phyloP scores from a whole-genome alignment of 345 rosid species.

The Hypericum perforatum region DNA sequence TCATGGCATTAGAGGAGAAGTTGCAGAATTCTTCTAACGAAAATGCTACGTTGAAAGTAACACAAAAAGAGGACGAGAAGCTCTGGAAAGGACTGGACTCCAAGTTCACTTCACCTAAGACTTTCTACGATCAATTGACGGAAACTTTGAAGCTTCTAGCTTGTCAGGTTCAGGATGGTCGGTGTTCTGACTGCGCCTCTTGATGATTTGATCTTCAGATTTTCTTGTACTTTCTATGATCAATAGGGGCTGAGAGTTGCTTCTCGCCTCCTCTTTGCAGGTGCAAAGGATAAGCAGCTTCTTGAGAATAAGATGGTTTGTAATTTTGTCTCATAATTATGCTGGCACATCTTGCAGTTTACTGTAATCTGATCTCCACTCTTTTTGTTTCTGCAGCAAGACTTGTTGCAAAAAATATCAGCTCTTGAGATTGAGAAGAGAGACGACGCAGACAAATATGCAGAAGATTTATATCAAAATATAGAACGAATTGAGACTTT shows the following conservation, averaged over 20 bases:
- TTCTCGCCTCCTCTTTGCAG: slow-evolving; percentile 30
- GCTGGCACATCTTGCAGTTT: background rate
- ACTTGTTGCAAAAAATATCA: slow-evolving; percentile 43
- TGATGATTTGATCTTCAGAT: background rate
- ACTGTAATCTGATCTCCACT: slow-evolving; percentile 16
- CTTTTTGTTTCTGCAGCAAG: slow-evolving; percentile 43
- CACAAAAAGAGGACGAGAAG: slow-evolving; percentile 87
- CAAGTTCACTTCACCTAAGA: slow-evolving; percentile 75
- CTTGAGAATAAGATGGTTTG: slow-evolving; percentile 56
- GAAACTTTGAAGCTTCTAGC: slow-evolving; percentile 76
- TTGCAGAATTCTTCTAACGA: slow-evolving; percentile 81
- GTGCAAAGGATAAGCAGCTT: slow-evolving; percentile 47
- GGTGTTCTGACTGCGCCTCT: slow-evolving; percentile 1
- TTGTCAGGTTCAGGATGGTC: slow-evolving; percentile 74
- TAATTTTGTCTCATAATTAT: slow-evolving; percentile 2
- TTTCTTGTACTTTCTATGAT: background rate
- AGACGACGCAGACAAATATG: slow-evolving; percentile 38
- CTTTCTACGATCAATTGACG: slow-evolving; percentile 67
- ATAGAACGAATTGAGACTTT: slow-evolving; percentile 37
- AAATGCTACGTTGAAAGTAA: slow-evolving; percentile 78
- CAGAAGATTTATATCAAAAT: slow-evolving; percentile 40
- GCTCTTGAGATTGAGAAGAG: slow-evolving; percentile 51
- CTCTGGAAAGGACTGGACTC: slow-evolving; percentile 91
- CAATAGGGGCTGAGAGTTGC: slow-evolving; percentile 10
- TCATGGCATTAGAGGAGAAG: slow-evolving; percentile 60